These are phyloP conservation scores for Mortierella sp. DNA, from an alignment of 371 early-diverging fungal species.

Conservation along the genomic window DNA sequence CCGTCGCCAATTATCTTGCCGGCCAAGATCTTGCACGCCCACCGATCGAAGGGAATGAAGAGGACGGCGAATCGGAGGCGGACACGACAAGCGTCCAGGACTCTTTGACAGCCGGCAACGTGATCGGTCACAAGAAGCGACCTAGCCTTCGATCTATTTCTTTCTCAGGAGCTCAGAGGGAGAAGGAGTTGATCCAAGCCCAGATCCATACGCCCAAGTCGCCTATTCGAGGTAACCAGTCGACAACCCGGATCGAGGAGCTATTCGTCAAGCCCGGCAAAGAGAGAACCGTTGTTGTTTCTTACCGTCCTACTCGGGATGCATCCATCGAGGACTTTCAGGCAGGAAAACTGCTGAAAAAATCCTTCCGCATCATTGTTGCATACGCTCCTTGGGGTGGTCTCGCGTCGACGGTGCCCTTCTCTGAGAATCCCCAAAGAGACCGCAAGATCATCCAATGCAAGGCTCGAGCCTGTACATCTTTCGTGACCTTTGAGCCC, in stretches of 20 bases:
- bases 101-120: slow-evolving; percentile 34
- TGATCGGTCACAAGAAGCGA: slow-evolving; percentile 39
- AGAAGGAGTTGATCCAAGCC: slow-evolving; percentile 40
- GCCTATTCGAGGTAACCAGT: slow-evolving; percentile 61
- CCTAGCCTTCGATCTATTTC: slow-evolving; percentile 50
- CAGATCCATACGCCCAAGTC: slow-evolving; percentile 53
- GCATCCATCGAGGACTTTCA: slow-evolving; percentile 70
- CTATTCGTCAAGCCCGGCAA: slow-evolving; percentile 88
- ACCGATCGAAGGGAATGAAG: slow-evolving; percentile 31
- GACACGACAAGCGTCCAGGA: slow-evolving; percentile 42
- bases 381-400: slow-evolving; percentile 71
- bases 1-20: slow-evolving; percentile 52
- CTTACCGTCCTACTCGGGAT: slow-evolving; percentile 82
- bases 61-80: slow-evolving; percentile 37
- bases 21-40: slow-evolving; percentile 46
- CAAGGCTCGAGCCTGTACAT: slow-evolving; percentile 93
- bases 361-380: slow-evolving; percentile 86
- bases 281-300: slow-evolving; percentile 87
- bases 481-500: slow-evolving; percentile 91
- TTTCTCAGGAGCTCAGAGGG: slow-evolving; percentile 47
- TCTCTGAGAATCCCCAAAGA: slow-evolving; percentile 66
- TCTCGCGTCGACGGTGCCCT: slow-evolving; percentile 32
- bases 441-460: slow-evolving; percentile 94
- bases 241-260: slow-evolving; percentile 87
- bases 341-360: slow-evolving; percentile 82